A percentile compares a stretch with the other conserved stretches of the same genome.
phyloP scores from a whole-genome alignment of 306 rosid species.

The Arachis stenosperma region DNA sequence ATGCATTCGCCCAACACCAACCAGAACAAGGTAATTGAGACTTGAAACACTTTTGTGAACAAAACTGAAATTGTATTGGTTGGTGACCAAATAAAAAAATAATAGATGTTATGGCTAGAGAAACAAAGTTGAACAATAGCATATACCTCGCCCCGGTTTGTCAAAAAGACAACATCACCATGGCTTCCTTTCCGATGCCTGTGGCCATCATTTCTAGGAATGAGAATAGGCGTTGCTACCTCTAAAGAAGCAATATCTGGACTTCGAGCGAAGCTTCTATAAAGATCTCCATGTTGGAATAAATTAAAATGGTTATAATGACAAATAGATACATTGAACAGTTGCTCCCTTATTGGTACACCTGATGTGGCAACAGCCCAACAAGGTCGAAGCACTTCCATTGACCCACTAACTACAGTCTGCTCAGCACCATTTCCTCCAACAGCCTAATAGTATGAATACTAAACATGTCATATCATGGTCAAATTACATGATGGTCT shows the following conservation, averaged over 20 bases:
- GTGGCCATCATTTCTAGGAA: slow-evolving; percentile 89
- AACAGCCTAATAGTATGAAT: slow-evolving; percentile 70
- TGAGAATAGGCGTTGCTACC: slow-evolving; percentile 94
- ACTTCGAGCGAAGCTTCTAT: slow-evolving; percentile 64
- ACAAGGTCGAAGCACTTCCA: slow-evolving; percentile 97
- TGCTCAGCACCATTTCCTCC: slow-evolving; percentile 99
- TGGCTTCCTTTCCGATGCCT: slow-evolving; percentile 96
- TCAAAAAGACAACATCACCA: slow-evolving; percentile 95
- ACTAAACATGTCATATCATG: slow-evolving; percentile 25
- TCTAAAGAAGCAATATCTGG: slow-evolving; percentile 77
- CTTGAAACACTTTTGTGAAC: slow-evolving; percentile 18
- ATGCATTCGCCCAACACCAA: neutral
- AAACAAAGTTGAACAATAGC: slow-evolving; percentile 34
- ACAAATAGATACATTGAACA: slow-evolving; percentile 95
- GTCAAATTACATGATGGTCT: slow-evolving; percentile 29
- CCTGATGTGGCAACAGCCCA: slow-evolving; percentile 99
- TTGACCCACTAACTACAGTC: slow-evolving; percentile 94
- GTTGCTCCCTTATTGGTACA: slow-evolving; percentile 90
- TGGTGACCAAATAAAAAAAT: slow-evolving; percentile 30
- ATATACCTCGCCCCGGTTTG: slow-evolving; percentile 94
- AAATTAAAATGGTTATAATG: slow-evolving; percentile 81
- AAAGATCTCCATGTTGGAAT: slow-evolving; percentile 87
- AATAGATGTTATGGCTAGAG: slow-evolving; percentile 5
- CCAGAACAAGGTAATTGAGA: slow-evolving; percentile 5
- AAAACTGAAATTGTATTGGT: slow-evolving; percentile 24